Evolutionary conservation across 2,329 filamentous ascomycete genomes (phyloP).

Genomic region (Trichoderma gracile): DNA sequence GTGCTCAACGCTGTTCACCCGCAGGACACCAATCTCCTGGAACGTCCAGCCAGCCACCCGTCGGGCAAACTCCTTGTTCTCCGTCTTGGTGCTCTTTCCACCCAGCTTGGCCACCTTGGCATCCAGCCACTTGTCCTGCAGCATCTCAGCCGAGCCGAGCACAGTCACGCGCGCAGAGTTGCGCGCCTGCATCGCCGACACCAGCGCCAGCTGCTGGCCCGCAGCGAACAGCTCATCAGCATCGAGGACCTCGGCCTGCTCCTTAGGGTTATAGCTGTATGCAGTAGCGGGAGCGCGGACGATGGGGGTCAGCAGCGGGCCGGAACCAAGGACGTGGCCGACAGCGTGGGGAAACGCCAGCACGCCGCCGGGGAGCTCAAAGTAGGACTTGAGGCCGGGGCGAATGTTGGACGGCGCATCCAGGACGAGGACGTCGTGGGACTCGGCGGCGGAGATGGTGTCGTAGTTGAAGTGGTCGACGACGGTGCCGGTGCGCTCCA

Average conservation of each 20-base stretch:
- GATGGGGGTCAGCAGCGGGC: constrained; percentile 76
- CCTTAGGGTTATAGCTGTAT: constrained; percentile 93
- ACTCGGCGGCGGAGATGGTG: constrained; percentile 69
- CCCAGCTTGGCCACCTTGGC: constrained; percentile 68
- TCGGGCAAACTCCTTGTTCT: constrained; percentile 83
- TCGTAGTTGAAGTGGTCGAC: constrained; percentile 98
- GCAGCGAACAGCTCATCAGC: constrained; percentile 80
- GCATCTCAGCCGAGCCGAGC: constrained; percentile 80
- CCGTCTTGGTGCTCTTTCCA: constrained; percentile 59
- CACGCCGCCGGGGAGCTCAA: constrained; percentile 56
- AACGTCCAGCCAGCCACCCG: constrained; percentile 93
- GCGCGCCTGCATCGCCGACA: constrained; percentile 85
- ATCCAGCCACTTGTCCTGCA: constrained; percentile 87
- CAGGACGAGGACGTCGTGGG: constrained; percentile 85
- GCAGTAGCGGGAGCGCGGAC: constrained; percentile 80
- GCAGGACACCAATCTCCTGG: constrained; percentile 86
- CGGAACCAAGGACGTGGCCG: constrained; percentile 78
- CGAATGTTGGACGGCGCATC: constrained; percentile 66
- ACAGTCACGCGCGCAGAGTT: constrained; percentile 90
- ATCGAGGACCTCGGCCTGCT: constrained; percentile 65
- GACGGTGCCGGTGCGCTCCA: constrained; percentile 79
- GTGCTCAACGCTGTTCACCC: constrained; percentile 81
- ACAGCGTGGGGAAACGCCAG: constrained; percentile 81
- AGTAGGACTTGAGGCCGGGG: constrained; percentile 73
- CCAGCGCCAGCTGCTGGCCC: constrained; percentile 78